These are phyloP conservation scores for Firmiana major DNA, from an alignment of 345 rosid genomes.

Conservation along the genomic window DNA sequence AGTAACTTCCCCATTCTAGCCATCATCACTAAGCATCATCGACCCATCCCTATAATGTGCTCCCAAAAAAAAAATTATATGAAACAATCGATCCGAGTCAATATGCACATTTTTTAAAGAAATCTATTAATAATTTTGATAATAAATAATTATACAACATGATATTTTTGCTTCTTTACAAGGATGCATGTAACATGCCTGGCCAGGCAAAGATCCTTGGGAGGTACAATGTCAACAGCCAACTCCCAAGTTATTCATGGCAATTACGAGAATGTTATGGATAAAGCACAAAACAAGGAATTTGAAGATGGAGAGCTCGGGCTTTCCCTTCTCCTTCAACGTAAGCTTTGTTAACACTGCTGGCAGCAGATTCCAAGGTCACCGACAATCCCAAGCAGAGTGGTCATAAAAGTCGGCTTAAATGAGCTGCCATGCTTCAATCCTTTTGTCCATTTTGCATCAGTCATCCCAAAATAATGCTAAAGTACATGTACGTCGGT, in stretches of 20 bases:
- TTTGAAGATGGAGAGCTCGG: neutral
- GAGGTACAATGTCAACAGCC: neutral
- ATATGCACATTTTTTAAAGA: no score
- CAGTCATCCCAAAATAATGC: neutral
- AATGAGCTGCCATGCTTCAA: conserved; percentile 5
- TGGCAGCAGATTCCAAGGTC: neutral
- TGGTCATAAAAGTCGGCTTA: conserved; percentile 14
- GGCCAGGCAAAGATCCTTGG: neutral
- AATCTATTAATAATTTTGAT: no score
- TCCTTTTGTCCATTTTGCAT: neutral
- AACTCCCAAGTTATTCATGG: neutral
- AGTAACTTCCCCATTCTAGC: neutral
- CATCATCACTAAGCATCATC: neutral
- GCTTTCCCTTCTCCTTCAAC: neutral
- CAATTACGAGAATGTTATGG: neutral
- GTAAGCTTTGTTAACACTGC: neutral
- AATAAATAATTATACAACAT: no score
- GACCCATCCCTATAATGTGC: neutral
- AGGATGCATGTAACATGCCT: neutral
- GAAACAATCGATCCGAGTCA: no score
- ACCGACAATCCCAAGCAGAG: neutral
- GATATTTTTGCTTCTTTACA: no score
- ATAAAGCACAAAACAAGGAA: neutral
- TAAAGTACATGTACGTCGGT: neutral
- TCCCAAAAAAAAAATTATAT: neutral